Conservation (phyloP, 768 basidiomycete genomes). For the Rhodotorula taiwanensis region DNA sequence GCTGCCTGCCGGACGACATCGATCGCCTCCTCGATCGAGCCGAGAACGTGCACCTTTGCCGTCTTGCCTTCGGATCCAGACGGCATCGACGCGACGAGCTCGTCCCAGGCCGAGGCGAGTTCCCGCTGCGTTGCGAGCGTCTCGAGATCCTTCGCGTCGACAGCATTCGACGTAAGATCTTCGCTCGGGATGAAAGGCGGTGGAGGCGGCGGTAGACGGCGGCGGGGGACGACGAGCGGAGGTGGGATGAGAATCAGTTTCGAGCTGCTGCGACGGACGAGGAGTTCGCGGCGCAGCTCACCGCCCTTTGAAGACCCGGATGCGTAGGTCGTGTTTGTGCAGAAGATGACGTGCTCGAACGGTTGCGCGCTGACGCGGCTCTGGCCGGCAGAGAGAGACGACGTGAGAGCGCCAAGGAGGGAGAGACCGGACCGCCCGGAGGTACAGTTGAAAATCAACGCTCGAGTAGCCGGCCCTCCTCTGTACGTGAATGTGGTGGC, state of each 20-base stretch:
- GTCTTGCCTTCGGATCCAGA: not conserved
- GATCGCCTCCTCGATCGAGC: conserved; percentile 86
- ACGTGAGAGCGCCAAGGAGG: conserved; percentile 60
- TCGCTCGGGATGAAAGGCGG: not conserved
- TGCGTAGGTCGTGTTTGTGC: conserved; percentile 89
- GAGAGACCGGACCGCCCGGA: conserved; percentile 70
- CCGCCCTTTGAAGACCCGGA: conserved; percentile 87
- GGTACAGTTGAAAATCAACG: conserved; percentile 92
- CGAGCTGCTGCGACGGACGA: conserved; percentile 3
- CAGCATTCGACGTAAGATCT: conserved; percentile 68
- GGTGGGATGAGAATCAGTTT: no score
- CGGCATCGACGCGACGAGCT: conserved; percentile 55
- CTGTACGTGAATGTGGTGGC: not conserved
- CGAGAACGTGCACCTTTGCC: conserved; percentile 64
- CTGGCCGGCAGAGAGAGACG: conserved; percentile 48
- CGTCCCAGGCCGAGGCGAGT: conserved; percentile 66
- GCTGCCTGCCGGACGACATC: conserved; percentile 51
- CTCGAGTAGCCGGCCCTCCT: not conserved
- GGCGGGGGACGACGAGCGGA: no score
- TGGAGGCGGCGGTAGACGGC: no score
- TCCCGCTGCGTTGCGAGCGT: conserved; percentile 68
- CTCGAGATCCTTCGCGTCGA: conserved; percentile 57
- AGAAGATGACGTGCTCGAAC: conserved; percentile 77
- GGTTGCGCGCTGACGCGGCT: conserved; percentile 43
- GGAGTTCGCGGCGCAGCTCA: conserved; percentile 45